Percentiles rank a stretch among this genome's conserved stretches.
Evolutionary conservation across 139 green algal species (phyloP).

Genomic region (Chlorella vulgaris): DNA sequence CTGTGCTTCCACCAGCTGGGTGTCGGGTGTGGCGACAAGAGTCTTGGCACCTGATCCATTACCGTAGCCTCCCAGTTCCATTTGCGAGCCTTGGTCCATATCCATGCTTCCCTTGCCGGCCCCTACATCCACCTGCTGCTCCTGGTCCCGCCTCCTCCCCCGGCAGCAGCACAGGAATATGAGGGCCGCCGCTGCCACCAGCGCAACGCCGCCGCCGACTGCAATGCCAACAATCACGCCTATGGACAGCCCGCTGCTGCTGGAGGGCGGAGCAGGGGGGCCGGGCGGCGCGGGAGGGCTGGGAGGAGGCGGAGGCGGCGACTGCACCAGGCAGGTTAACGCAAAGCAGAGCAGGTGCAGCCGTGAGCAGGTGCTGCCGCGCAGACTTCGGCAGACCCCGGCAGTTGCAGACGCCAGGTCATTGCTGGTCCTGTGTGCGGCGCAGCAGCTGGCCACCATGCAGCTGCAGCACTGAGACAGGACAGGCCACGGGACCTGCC

Average conservation of each 20-base stretch:
- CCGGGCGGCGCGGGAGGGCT: not conserved
- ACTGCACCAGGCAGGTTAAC: too few relatives aligned
- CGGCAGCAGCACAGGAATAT: conserved; percentile 27
- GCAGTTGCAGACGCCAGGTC: too few relatives aligned
- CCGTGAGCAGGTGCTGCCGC: not conserved
- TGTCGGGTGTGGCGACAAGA: not conserved
- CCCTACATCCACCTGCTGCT: not conserved
- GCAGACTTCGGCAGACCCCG: too few relatives aligned
- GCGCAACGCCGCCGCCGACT: conserved; percentile 18
- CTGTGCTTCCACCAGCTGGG: conserved; percentile 2
- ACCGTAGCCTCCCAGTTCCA: not conserved
- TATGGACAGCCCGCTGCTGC: conserved; percentile 12
- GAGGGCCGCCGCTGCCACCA: conserved; percentile 2
- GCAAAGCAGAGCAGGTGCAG: not conserved
- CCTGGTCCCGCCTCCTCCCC: not conserved
- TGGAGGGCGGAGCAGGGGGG: not conserved
- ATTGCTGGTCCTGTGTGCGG: too few relatives aligned
- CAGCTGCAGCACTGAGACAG: not conserved
- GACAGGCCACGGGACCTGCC: not conserved
- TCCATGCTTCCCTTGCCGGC: not conserved
- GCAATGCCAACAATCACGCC: conserved; percentile 41
- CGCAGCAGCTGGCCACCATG: too few relatives aligned
- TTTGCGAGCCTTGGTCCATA: not conserved
- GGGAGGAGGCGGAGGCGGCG: not conserved
- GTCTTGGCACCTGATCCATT: not conserved